phyloP scores from a whole-genome alignment of 106 monocot species.

The Acorus calamus region DNA sequence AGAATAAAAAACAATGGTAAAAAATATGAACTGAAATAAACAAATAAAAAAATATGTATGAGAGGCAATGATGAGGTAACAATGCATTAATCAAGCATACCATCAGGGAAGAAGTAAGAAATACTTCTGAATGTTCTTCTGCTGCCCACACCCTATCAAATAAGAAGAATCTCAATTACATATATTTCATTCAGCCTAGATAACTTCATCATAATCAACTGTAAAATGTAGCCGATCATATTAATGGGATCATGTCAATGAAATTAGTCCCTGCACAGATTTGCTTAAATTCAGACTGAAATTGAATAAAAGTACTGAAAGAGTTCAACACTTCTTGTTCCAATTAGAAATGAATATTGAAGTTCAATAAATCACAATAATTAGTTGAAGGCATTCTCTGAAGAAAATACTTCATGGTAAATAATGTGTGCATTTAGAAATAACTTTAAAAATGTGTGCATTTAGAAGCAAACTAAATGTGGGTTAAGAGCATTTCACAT shows the following conservation, averaged over 20 bases:
- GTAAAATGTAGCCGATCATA: not conserved
- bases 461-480: not conserved
- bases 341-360: not conserved
- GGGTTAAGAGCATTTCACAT: too few species aligned
- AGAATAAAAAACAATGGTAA: conserved; percentile 6
- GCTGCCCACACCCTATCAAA: conserved; percentile 18
- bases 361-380: not conserved
- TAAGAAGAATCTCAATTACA: not conserved
- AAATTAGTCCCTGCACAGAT: too few species aligned
- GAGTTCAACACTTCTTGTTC: too few species aligned
- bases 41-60: not conserved
- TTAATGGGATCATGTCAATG: not conserved
- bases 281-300: too few species aligned
- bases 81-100: conserved; percentile 14
- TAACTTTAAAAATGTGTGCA: not conserved
- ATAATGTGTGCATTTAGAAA: not conserved
- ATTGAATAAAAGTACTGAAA: too few species aligned
- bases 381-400: not conserved
- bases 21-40: not conserved
- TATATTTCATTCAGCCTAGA: not conserved
- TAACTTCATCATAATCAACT: not conserved
- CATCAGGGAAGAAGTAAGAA: conserved; percentile 34
- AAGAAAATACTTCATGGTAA: not conserved
- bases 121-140: conserved; percentile 35
- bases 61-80: not conserved